Conservation (phyloP, 2,329 filamentous ascomycete species). For the Fusarium graminum region DNA sequence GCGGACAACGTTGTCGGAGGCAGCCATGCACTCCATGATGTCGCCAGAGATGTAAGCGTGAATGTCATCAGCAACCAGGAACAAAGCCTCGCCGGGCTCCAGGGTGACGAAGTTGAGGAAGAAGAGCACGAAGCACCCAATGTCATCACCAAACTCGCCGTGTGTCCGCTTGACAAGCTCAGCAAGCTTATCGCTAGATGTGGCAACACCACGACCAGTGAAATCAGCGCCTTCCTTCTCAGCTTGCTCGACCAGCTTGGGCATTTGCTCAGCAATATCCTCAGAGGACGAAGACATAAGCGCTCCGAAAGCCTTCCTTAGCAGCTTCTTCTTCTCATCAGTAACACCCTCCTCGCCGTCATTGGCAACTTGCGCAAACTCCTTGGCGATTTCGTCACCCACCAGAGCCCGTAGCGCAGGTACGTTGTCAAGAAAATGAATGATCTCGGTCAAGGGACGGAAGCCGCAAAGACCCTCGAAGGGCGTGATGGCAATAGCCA, state of each 20-base stretch:
- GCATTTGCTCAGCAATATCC: constrained; percentile 66
- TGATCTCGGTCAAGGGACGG: constrained; percentile 86
- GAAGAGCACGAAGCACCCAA: constrained; percentile 95
- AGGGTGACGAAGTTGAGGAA: constrained; percentile 97
- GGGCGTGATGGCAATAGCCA: constrained; percentile 96
- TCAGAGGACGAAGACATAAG: constrained; percentile 83
- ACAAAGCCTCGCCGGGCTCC: constrained; percentile 91
- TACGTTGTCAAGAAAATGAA: constrained; percentile 78
- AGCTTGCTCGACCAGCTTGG: constrained; percentile 78
- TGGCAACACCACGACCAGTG: constrained; percentile 79
- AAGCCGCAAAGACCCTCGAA: constrained; percentile 98
- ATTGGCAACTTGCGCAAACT: constrained; percentile 66
- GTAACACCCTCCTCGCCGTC: constrained; percentile 56
- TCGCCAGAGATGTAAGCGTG: constrained; percentile 95
- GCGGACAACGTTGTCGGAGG: constrained; percentile 98
- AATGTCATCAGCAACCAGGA: constrained; percentile 95
- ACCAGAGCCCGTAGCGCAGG: constrained; percentile 73
- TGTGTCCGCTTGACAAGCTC: constrained; percentile 83
- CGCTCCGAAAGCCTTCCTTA: constrained; percentile 80
- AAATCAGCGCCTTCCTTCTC: constrained; percentile 78
- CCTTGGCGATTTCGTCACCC: constrained; percentile 71
- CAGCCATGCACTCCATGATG: constrained; percentile 99
- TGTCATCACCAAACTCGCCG: constrained; percentile 86
- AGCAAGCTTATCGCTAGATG: constrained; percentile 76
- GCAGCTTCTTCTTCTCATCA: constrained; percentile 79